These are phyloP conservation scores for Clonostachys sp. DNA, from an alignment of 2,329 filamentous ascomycete species.

Conservation along the genomic window DNA sequence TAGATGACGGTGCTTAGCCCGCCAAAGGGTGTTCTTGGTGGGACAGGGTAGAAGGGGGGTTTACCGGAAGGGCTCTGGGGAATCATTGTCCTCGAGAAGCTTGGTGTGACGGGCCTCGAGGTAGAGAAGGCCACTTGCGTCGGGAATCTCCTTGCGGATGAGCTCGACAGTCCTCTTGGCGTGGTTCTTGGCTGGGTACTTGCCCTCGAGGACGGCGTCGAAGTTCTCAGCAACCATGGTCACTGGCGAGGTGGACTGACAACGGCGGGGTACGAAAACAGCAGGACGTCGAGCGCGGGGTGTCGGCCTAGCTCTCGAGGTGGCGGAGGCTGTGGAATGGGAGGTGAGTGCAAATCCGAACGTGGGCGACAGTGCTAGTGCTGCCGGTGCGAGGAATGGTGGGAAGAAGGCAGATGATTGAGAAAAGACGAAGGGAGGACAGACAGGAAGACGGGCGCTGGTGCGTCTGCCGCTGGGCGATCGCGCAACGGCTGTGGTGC, in stretches of 20 bases:
- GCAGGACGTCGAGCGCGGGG: too few relatives aligned
- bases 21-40: background rate
- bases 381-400: too few relatives aligned
- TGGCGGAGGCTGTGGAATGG: too few relatives aligned
- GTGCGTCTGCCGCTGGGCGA: too few relatives aligned
- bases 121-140: constrained; percentile 70
- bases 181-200: constrained; percentile 83
- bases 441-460: too few relatives aligned
- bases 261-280: too few relatives aligned
- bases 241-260: background rate
- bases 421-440: too few relatives aligned
- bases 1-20: background rate
- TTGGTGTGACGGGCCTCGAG: constrained; percentile 79
- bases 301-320: too few relatives aligned
- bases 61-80: constrained; percentile 76
- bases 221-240: constrained; percentile 35
- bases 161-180: constrained; percentile 77
- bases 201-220: constrained; percentile 51
- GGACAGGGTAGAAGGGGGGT: background rate
- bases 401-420: too few relatives aligned
- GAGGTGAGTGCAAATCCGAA: too few relatives aligned
- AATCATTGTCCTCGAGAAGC: constrained; percentile 86
- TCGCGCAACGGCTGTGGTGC: too few relatives aligned
- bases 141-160: constrained; percentile 63
- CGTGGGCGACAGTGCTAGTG: too few relatives aligned